phyloP scores from a whole-genome alignment of 495 filamentous ascomycete genomes.

The Pseudevernia furfuracea region DNA sequence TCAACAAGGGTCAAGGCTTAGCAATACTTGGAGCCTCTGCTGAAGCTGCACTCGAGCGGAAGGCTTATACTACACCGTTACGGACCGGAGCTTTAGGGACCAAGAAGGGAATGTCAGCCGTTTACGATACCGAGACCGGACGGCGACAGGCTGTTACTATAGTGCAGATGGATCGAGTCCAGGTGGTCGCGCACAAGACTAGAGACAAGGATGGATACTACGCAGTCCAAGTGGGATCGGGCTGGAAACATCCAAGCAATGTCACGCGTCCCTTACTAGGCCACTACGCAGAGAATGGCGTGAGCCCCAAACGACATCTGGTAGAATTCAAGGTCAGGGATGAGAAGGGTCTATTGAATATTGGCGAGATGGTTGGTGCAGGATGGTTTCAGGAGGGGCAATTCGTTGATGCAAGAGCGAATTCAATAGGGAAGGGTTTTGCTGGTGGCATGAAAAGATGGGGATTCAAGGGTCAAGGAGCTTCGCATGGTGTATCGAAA shows the following conservation, averaged over 20 bases:
- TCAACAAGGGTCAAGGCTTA: slow-evolving; percentile 39
- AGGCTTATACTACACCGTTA: slow-evolving; percentile 64
- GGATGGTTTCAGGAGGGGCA: slow-evolving; percentile 87
- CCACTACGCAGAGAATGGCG: slow-evolving; percentile 68
- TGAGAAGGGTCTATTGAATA: slow-evolving; percentile 58
- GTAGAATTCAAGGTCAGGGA: slow-evolving; percentile 78
- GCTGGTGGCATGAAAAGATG: slow-evolving; percentile 96
- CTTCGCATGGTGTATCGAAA: slow-evolving; percentile 88
- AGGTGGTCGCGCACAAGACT: slow-evolving; percentile 81
- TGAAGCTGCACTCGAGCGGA: slow-evolving; percentile 72
- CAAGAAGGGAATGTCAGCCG: slow-evolving; percentile 92
- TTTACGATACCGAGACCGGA: slow-evolving; percentile 70
- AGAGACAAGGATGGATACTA: slow-evolving; percentile 74
- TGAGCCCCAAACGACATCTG: slow-evolving; percentile 73
- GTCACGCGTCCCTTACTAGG: slow-evolving; percentile 72
- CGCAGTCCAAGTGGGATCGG: slow-evolving; percentile 81
- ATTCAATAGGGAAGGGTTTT: slow-evolving; percentile 80
- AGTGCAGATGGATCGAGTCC: slow-evolving; percentile 85
- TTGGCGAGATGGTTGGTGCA: slow-evolving; percentile 67
- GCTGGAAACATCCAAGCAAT: slow-evolving; percentile 67
- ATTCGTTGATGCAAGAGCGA: slow-evolving; percentile 75
- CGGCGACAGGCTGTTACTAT: slow-evolving; percentile 80
- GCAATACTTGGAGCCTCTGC: slow-evolving; percentile 60
- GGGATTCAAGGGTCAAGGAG: slow-evolving; percentile 79
- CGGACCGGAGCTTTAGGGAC: slow-evolving; percentile 74